Percentiles rank a stretch among this genome's conserved stretches.
Evolutionary conservation across 768 basidiomycete genomes (phyloP).

Genomic region (Lactarius deliciosus): DNA sequence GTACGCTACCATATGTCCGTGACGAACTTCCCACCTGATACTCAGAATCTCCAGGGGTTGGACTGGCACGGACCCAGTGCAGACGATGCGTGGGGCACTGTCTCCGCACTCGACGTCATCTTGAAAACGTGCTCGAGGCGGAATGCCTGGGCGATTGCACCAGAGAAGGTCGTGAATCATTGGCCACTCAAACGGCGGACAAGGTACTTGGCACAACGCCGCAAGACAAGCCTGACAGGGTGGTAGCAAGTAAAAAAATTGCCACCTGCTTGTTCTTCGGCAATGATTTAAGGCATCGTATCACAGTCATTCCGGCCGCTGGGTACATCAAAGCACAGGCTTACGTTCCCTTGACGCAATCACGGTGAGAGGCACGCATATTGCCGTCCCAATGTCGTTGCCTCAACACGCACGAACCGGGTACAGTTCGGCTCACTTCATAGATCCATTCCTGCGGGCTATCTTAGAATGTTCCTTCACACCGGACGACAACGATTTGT

Average conservation of each 20-base stretch:
- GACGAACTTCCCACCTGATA: background rate
- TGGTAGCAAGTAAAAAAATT: slow-evolving; percentile 52
- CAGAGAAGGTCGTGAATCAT: slow-evolving; percentile 57
- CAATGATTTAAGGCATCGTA: background rate
- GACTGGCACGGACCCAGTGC: slow-evolving; percentile 92
- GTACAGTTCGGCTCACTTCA: slow-evolving; percentile 65
- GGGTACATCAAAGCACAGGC: slow-evolving; percentile 86
- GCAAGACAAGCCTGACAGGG: slow-evolving; percentile 75
- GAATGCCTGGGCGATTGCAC: slow-evolving; percentile 43
- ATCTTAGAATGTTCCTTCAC: slow-evolving; percentile 74
- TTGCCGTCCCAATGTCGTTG: background rate
- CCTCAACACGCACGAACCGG: background rate
- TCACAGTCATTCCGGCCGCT: slow-evolving; percentile 69
- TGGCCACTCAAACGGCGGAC: slow-evolving; percentile 93
- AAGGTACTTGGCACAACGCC: slow-evolving; percentile 82
- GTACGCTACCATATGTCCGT: slow-evolving; percentile 40
- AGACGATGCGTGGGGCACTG: slow-evolving; percentile 61
- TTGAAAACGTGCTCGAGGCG: slow-evolving; percentile 40
- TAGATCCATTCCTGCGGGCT: slow-evolving; percentile 70
- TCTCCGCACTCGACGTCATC: slow-evolving; percentile 56
- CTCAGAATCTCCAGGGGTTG: slow-evolving; percentile 54
- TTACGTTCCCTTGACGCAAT: slow-evolving; percentile 73
- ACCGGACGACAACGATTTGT: slow-evolving; percentile 85
- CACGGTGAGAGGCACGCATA: slow-evolving; percentile 43
- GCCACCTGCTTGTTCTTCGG: slow-evolving; percentile 17